Evolutionary conservation across 2,329 filamentous ascomycete species (phyloP).

Genomic region (Colletotrichum eremochloae): DNA sequence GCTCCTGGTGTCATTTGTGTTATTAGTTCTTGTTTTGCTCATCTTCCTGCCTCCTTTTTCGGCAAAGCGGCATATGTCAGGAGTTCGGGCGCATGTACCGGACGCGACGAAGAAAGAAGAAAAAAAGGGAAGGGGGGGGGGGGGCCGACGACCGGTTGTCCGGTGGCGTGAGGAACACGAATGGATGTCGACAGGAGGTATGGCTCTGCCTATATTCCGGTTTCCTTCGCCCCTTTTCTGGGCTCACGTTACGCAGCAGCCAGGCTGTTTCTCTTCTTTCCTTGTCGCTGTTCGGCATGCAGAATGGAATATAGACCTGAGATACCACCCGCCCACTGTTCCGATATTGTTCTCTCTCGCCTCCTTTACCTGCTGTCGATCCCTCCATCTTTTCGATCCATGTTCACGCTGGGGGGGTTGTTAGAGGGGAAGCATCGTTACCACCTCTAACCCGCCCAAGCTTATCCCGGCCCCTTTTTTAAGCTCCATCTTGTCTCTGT

Average conservation of each 20-base stretch:
- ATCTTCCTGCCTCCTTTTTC: not conserved
- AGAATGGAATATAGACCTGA: not conserved
- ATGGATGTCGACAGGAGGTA: not conserved
- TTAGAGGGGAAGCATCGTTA: not conserved
- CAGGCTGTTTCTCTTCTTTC: not conserved
- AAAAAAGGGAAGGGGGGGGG: too few species aligned
- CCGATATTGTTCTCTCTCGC: not conserved
- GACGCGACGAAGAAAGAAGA: not conserved
- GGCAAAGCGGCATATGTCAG: slow-evolving; percentile 7
- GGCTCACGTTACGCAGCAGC: not conserved
- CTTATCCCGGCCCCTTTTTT: not conserved
- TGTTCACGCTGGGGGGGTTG: too few species aligned
- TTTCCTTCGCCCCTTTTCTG: not conserved
- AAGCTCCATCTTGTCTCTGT: not conserved
- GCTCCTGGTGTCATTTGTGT: not conserved
- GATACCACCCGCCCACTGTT: not conserved
- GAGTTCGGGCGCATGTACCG: slow-evolving; percentile 1
- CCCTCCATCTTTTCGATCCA: not conserved
- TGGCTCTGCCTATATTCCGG: not conserved
- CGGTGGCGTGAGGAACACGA: not conserved
- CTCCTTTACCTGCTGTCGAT: not conserved
- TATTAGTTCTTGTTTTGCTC: not conserved
- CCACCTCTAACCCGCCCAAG: too few species aligned
- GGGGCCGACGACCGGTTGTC: too few species aligned
- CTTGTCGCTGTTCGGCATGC: not conserved